A percentile compares a stretch with the other conserved stretches of the same genome.
phyloP scores from a whole-genome alignment of 2,329 filamentous ascomycete genomes.

The Incumbomyces delicatus region DNA sequence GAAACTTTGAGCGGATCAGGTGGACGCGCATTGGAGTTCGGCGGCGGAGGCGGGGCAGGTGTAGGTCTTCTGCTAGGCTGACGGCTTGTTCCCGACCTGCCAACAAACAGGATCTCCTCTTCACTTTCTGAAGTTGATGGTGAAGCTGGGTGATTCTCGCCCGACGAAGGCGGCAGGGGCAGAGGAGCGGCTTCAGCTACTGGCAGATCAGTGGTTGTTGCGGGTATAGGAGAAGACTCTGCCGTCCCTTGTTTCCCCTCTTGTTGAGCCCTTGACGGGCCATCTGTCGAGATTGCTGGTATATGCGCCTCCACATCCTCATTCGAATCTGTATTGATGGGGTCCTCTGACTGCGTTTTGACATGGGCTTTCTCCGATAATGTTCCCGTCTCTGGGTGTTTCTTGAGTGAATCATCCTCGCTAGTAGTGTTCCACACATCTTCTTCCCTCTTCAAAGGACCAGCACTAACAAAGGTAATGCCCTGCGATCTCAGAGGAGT shows the following conservation, averaged over 20 bases:
- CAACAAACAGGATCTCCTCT: constrained; percentile 17
- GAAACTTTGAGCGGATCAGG: not conserved
- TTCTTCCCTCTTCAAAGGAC: constrained; percentile 33
- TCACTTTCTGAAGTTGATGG: constrained; percentile 12
- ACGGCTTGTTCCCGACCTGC: constrained; percentile 9
- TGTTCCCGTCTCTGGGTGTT: constrained; percentile 3
- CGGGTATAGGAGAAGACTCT: too few species aligned
- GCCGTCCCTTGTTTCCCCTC: too few species aligned
- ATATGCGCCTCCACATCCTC: too few species aligned
- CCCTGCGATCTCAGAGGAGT: constrained; percentile 46
- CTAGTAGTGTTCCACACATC: constrained; percentile 5
- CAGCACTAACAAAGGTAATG: constrained; percentile 53
- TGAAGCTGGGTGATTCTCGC: constrained; percentile 9
- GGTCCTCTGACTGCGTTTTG: too few species aligned
- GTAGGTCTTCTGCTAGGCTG: constrained; percentile 4
- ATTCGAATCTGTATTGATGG: too few species aligned
- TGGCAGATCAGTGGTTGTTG: too few species aligned
- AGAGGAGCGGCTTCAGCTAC: not conserved
- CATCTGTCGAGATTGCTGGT: too few species aligned
- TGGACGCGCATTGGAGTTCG: not conserved
- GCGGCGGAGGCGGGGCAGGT: not conserved
- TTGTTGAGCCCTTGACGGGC: too few species aligned
- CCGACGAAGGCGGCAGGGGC: not conserved
- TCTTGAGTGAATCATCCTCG: constrained; percentile 3
- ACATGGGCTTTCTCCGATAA: too few species aligned